These are phyloP conservation scores for Entomortierella chlamydospora DNA, from an alignment of 192 early-diverging fungal genomes.

Conservation along the genomic window DNA sequence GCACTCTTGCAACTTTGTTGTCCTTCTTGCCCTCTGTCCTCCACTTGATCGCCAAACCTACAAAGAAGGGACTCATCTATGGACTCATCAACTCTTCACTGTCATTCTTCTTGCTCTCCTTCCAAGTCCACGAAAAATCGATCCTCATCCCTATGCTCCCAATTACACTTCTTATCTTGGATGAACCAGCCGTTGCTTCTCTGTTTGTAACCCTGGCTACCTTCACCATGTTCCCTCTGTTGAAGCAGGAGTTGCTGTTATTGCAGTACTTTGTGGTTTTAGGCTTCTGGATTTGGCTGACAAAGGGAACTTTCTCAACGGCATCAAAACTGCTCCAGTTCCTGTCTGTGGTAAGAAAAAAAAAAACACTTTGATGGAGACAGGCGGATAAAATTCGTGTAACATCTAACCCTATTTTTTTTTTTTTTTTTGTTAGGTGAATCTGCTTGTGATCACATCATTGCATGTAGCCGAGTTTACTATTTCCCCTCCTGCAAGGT, in stretches of 20 bases:
- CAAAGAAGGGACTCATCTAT: slow-evolving; percentile 70
- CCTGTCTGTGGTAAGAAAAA: slow-evolving; percentile 36
- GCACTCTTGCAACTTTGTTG: slow-evolving; percentile 73
- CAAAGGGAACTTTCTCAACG: slow-evolving; percentile 11
- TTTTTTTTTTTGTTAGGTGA: slow-evolving; percentile 20
- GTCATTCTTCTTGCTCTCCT: slow-evolving; percentile 96
- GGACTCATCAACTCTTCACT: slow-evolving; percentile 81
- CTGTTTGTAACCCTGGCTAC: slow-evolving; percentile 86
- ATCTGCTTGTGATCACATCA: slow-evolving; percentile 37
- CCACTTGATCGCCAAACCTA: slow-evolving; percentile 71
- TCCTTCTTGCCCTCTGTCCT: slow-evolving; percentile 80
- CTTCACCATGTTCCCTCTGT: slow-evolving; percentile 87
- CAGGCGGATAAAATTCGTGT: not conserved
- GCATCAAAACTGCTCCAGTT: slow-evolving; percentile 26
- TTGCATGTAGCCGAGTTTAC: slow-evolving; percentile 68
- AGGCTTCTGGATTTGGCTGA: slow-evolving; percentile 83
- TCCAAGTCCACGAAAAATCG: slow-evolving; percentile 98
- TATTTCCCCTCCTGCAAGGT: slow-evolving; percentile 69
- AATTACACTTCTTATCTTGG: slow-evolving; percentile 76
- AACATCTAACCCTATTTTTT: slow-evolving; percentile 7
- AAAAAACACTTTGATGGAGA: not conserved
- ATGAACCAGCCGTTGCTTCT: slow-evolving; percentile 70
- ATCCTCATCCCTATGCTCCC: slow-evolving; percentile 90
- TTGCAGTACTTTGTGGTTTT: slow-evolving; percentile 78
- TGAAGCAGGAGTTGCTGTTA: slow-evolving; percentile 78